Evolutionary conservation across 176 grass and related monocot genomes (phyloP).

Genomic region (Oryza rufipogon): DNA sequence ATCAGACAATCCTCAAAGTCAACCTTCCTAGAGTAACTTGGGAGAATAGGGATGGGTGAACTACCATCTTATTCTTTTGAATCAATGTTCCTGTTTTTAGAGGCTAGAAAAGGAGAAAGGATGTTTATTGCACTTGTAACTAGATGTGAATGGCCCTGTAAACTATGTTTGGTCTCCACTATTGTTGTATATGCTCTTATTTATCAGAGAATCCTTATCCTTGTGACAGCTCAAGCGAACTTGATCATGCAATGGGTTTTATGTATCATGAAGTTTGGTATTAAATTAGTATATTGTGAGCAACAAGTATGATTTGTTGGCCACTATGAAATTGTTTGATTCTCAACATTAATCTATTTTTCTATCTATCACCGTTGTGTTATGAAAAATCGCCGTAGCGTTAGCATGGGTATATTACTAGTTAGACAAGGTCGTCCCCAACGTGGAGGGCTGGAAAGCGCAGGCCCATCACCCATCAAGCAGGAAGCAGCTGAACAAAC

Average conservation of each 20-base stretch:
- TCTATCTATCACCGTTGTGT: no score
- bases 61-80: slow-evolving; percentile 32
- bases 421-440: no score
- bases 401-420: no score
- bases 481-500: no score
- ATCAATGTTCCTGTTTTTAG: not conserved
- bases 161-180: not conserved
- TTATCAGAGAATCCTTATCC: not conserved
- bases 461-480: no score
- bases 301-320: not conserved
- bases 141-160: not conserved
- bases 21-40: slow-evolving; percentile 26
- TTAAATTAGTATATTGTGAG: not conserved
- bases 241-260: slow-evolving; percentile 22
- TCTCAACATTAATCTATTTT: not conserved
- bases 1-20: slow-evolving; percentile 56
- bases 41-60: slow-evolving; percentile 39
- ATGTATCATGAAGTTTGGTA: not conserved
- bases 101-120: slow-evolving; percentile 17
- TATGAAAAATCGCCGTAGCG: no score
- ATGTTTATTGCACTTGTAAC: not conserved
- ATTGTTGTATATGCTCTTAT: slow-evolving; percentile 34
- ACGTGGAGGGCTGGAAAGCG: no score
- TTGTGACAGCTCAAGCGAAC: slow-evolving; percentile 31
- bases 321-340: slow-evolving; percentile 19